Evolutionary conservation across 805 yeast species (phyloP), one percentile per base, ranked within the genome.

Genomic region (Starmerella vaccinii): DNA sequence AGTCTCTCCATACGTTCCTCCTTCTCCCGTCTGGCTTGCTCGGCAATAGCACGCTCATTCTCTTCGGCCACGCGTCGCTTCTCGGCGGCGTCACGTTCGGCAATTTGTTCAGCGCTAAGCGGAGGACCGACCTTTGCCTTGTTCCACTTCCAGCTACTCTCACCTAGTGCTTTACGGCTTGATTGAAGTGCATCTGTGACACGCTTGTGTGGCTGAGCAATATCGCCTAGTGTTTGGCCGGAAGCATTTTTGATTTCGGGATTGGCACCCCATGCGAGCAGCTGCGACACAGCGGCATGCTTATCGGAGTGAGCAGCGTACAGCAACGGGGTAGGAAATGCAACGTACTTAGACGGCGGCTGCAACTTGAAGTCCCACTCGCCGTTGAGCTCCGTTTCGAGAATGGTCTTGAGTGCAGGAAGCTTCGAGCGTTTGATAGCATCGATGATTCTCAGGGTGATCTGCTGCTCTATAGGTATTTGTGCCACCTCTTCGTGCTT

Each of bases 251-350:
- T 49, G 4, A 76, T 51, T 0, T 81, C 69, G 1, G 95, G 95
- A 56, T 85, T 82, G 0, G 86, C 84, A 53, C 82, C 81, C 57
- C 84, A 63, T 44, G 75, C 79, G 23, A 89, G 63, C 46, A 90
- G 69, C 1, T 66, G 62, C 42, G 74, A 73, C 2, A 85, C 79
- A 74, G 88, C 80, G 57, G 81, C 85, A 48, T 73, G 72, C 21
- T 80, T 68, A 3, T 85, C 84, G 50, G 79, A 71, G 8, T 79
- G 71, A 0, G 96, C 68, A 0, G 95, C 90, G 63, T 71, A 86
- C 61, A 88, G 95, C 27, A 92, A 68, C 51, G 84, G 64, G 0
- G 95, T 85, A 4, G 97, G 95, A 0, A 80, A 71, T 12, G 71
- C 67, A 10, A 63, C 58, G 59, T 74, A 82, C 49, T 74, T 76